A percentile compares a stretch with the other conserved stretches of the same genome.
phyloP scores from a whole-genome alignment of 495 filamentous ascomycete species.

The Letharia columbiana region DNA sequence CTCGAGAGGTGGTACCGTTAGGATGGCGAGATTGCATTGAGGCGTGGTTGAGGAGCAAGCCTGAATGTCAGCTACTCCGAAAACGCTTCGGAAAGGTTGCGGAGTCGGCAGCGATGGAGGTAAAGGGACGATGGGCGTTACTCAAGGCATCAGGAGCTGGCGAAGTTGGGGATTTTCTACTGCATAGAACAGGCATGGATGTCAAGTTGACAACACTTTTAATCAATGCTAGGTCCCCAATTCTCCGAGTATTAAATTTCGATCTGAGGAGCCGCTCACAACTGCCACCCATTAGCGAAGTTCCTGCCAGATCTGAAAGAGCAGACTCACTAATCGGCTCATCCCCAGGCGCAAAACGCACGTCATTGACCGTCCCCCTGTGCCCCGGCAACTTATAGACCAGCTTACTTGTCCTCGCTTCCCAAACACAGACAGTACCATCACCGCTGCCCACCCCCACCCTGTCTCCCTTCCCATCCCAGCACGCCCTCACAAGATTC shows the following conservation, averaged over 20 bases:
- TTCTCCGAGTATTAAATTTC: conserved; percentile 22
- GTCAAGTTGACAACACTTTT: neutral
- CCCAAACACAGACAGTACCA: conserved; percentile 86
- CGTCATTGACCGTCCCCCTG: conserved; percentile 91
- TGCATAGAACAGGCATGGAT: neutral
- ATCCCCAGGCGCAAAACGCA: conserved; percentile 72
- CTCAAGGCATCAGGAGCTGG: neutral
- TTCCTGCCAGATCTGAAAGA: neutral
- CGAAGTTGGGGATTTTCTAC: neutral
- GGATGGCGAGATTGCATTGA: neutral
- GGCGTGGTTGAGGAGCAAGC: neutral
- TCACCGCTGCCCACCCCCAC: conserved; percentile 88
- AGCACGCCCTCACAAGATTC: conserved; percentile 85
- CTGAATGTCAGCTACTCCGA: neutral
- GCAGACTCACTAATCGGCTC: conserved; percentile 78
- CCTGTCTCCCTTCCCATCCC: conserved; percentile 77
- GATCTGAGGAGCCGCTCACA: conserved; percentile 74
- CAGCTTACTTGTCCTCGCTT: conserved; percentile 68
- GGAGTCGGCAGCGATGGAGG: neutral
- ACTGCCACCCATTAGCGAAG: conserved; percentile 46
- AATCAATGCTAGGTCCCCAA: conserved; percentile 13
- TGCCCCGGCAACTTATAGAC: conserved; percentile 93
- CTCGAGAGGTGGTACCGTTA: neutral
- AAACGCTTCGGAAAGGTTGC: neutral
- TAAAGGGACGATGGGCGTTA: neutral